These are phyloP conservation scores for Sugiyamaella marilandica DNA, from an alignment of 805 yeast species.

Conservation along the genomic window DNA sequence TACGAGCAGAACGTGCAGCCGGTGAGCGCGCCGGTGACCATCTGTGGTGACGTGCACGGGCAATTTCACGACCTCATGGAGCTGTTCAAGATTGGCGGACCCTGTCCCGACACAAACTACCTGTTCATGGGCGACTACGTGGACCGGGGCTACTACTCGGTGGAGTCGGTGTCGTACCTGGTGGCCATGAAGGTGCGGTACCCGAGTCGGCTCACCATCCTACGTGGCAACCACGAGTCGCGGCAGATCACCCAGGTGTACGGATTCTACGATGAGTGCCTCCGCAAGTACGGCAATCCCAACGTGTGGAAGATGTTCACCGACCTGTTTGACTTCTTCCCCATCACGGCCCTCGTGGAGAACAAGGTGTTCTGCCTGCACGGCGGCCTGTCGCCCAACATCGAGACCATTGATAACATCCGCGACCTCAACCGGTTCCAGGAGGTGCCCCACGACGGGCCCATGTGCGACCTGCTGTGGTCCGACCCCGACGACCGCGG, in stretches of 20 bases:
- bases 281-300: constrained; percentile 90
- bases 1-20: constrained; percentile 94
- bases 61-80: constrained; percentile 96
- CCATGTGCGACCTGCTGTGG: constrained; percentile 96
- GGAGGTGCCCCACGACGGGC: constrained; percentile 97
- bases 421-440: constrained; percentile 89
- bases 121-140: constrained; percentile 88
- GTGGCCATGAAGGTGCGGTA: constrained; percentile 94
- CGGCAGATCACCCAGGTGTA: constrained; percentile 96
- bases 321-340: constrained; percentile 90
- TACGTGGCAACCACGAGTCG: constrained; percentile 93
- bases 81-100: constrained; percentile 91
- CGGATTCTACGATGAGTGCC: constrained; percentile 94
- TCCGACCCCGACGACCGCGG: constrained; percentile 97
- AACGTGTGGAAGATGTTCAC: constrained; percentile 93
- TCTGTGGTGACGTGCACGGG: constrained; percentile 97
- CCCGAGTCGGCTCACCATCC: constrained; percentile 86
- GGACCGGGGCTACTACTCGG: constrained; percentile 84
- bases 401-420: constrained; percentile 91
- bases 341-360: constrained; percentile 92
- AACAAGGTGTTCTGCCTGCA: constrained; percentile 90
- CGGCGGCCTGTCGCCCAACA: constrained; percentile 97
- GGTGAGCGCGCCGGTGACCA: constrained; percentile 90
- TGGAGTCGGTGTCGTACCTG: constrained; percentile 84
- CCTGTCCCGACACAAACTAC: constrained; percentile 89